Conservation (phyloP, 768 basidiomycete genomes). For the Termitomyces heimii region DNA sequence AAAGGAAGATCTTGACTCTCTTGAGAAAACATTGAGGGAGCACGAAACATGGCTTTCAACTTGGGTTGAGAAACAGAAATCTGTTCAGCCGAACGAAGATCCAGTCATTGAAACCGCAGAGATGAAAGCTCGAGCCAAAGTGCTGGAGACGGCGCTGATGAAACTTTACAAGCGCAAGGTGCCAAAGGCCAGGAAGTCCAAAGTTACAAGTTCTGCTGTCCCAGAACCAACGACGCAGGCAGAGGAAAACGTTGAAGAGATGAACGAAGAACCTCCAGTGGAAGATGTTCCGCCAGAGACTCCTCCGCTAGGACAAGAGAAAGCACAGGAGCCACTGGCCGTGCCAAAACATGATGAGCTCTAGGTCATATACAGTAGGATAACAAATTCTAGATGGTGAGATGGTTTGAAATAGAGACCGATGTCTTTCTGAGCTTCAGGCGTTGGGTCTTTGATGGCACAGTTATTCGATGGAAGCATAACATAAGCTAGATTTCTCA, state of each 20-base stretch:
- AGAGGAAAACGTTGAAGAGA: slow-evolving; percentile 5
- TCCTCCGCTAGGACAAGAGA: slow-evolving; percentile 8
- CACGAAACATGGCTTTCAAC: slow-evolving; percentile 82
- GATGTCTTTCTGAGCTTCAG: not conserved
- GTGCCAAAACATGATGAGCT: slow-evolving; percentile 12
- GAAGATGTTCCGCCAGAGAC: slow-evolving; percentile 8
- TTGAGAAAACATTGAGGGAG: slow-evolving; percentile 72
- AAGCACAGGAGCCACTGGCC: slow-evolving; percentile 11
- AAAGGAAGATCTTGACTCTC: slow-evolving; percentile 71
- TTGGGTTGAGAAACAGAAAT: slow-evolving; percentile 79
- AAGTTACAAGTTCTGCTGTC: slow-evolving; percentile 24
- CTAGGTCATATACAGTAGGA: slow-evolving; percentile 1
- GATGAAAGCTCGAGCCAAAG: slow-evolving; percentile 79
- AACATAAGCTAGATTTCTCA: not conserved
- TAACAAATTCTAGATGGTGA: not conserved
- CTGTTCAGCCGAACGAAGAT: slow-evolving; percentile 66
- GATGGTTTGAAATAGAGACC: not conserved
- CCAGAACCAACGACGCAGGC: slow-evolving; percentile 15
- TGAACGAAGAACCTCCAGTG: slow-evolving; percentile 1
- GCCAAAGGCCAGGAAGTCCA: slow-evolving; percentile 56
- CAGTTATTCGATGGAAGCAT: too few relatives aligned
- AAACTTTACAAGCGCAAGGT: slow-evolving; percentile 63
- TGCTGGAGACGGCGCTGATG: slow-evolving; percentile 69
- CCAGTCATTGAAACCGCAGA: slow-evolving; percentile 84
- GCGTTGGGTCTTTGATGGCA: not conserved